Evolutionary conservation across 2,329 filamentous ascomycete genomes (phyloP).

Genomic region (Fusarium neocosmosporiellum): DNA sequence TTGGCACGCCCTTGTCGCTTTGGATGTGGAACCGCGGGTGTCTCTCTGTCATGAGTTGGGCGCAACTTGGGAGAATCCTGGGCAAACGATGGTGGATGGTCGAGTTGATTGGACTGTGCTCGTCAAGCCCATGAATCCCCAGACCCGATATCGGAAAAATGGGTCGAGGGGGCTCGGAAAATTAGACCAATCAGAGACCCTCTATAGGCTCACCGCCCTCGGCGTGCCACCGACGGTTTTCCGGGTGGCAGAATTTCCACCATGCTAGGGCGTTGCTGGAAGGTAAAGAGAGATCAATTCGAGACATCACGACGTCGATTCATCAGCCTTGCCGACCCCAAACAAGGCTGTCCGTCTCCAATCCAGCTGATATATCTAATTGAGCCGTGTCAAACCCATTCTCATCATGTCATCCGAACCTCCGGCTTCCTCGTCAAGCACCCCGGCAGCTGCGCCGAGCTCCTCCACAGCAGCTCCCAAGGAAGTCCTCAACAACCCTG

Average conservation of each 20-base stretch:
- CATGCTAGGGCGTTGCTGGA: slow-evolving; percentile 15
- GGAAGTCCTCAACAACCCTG: slow-evolving; percentile 67
- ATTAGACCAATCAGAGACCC: slow-evolving; percentile 10
- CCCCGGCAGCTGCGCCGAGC: slow-evolving; percentile 32
- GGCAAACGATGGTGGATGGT: slow-evolving; percentile 30
- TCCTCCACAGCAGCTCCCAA: slow-evolving; percentile 33
- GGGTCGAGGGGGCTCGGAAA: slow-evolving; percentile 1
- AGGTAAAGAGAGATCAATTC: slow-evolving; percentile 27
- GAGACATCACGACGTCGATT: slow-evolving; percentile 10
- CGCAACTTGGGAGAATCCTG: slow-evolving; percentile 27
- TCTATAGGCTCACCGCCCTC: slow-evolving; percentile 33
- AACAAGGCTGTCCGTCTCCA: neutral
- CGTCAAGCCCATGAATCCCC: slow-evolving; percentile 19
- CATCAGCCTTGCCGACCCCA: slow-evolving; percentile 5
- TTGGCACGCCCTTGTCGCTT: slow-evolving; percentile 40
- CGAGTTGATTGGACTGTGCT: slow-evolving; percentile 39
- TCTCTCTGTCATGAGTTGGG: slow-evolving; percentile 38
- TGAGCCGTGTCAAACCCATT: neutral
- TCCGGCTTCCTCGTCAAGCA: slow-evolving; percentile 15
- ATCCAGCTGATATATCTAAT: neutral
- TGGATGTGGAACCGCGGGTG: slow-evolving; percentile 40
- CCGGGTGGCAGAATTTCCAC: slow-evolving; percentile 28
- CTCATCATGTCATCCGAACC: slow-evolving; percentile 36
- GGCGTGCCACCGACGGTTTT: slow-evolving; percentile 1
- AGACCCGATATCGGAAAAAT: slow-evolving; percentile 37